A percentile compares a stretch with the other conserved stretches of the same genome.
phyloP scores from a whole-genome alignment of 331 rosid species.

The Quercus lobata region DNA sequence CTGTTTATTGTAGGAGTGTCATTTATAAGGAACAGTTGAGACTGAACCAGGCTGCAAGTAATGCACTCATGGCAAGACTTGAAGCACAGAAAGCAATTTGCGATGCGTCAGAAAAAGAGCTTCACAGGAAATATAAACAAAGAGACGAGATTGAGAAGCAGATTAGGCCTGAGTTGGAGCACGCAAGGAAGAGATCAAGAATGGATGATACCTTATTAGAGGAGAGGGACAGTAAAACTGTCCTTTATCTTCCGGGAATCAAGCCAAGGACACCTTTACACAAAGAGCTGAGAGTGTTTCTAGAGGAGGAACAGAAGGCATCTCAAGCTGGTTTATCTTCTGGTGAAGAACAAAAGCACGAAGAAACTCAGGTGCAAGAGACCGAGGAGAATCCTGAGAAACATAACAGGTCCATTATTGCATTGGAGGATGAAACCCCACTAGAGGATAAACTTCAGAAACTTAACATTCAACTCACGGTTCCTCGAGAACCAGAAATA shows the following conservation, averaged over 20 bases:
- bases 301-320: slow-evolving; percentile 85
- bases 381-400: slow-evolving; percentile 36
- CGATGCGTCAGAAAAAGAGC: slow-evolving; percentile 77
- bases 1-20: slow-evolving; percentile 62
- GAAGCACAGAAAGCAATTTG: slow-evolving; percentile 87
- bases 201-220: slow-evolving; percentile 45
- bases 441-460: slow-evolving; percentile 41
- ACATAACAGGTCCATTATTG: slow-evolving; percentile 24
- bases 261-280: slow-evolving; percentile 62
- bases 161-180: slow-evolving; percentile 72
- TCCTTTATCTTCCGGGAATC: slow-evolving; percentile 47
- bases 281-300: slow-evolving; percentile 80
- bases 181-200: slow-evolving; percentile 87
- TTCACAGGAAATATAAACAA: slow-evolving; percentile 64
- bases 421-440: slow-evolving; percentile 34
- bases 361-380: slow-evolving; percentile 27
- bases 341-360: slow-evolving; percentile 37
- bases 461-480: slow-evolving; percentile 34
- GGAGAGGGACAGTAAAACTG: slow-evolving; percentile 43
- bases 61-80: slow-evolving; percentile 91
- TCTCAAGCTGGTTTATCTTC: slow-evolving; percentile 49
- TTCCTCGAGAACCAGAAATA: slow-evolving; percentile 31
- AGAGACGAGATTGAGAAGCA: slow-evolving; percentile 81
- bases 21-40: slow-evolving; percentile 93
- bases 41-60: slow-evolving; percentile 87